Evolutionary conservation across 805 yeast genomes (phyloP).

Genomic region (Komagataella mondaviorum): DNA sequence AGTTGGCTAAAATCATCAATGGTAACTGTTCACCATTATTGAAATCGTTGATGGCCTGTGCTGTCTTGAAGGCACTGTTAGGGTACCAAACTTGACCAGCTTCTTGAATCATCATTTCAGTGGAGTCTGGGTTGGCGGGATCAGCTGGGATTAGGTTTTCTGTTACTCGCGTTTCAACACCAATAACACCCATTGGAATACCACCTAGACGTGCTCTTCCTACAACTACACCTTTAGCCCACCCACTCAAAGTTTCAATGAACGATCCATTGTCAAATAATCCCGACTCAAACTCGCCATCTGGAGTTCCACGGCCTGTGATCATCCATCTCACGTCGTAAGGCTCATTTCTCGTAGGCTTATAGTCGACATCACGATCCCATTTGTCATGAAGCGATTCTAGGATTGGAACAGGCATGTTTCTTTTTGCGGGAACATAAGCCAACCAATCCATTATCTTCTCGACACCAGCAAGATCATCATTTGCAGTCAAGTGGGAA

Average conservation of each 20-base stretch:
- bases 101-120: constrained; percentile 77
- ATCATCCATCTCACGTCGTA: constrained; percentile 95
- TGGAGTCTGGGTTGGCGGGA: constrained; percentile 95
- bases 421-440: constrained; percentile 83
- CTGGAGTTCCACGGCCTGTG: constrained; percentile 62
- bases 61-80: constrained; percentile 96
- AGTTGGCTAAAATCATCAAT: constrained; percentile 92
- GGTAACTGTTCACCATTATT: constrained; percentile 98
- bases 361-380: constrained; percentile 86
- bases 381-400: constrained; percentile 65
- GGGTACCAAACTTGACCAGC: constrained; percentile 99
- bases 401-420: constrained; percentile 80
- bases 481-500: constrained; percentile 92
- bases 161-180: constrained; percentile 82
- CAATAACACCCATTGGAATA: constrained; percentile 96
- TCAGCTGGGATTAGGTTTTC: constrained; percentile 94
- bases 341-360: constrained; percentile 56
- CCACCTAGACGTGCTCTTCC: constrained; percentile 99
- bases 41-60: constrained; percentile 96
- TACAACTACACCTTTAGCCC: constrained; percentile 98
- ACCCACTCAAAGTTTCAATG: constrained; percentile 92
- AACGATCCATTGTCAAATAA: constrained; percentile 86
- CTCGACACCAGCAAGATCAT: constrained; percentile 92
- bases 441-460: constrained; percentile 94
- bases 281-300: constrained; percentile 67